A percentile compares a stretch with the other conserved stretches of the same genome.
phyloP scores from a whole-genome alignment of 352 stramenopile species.

The Blastocystis sp. region DNA sequence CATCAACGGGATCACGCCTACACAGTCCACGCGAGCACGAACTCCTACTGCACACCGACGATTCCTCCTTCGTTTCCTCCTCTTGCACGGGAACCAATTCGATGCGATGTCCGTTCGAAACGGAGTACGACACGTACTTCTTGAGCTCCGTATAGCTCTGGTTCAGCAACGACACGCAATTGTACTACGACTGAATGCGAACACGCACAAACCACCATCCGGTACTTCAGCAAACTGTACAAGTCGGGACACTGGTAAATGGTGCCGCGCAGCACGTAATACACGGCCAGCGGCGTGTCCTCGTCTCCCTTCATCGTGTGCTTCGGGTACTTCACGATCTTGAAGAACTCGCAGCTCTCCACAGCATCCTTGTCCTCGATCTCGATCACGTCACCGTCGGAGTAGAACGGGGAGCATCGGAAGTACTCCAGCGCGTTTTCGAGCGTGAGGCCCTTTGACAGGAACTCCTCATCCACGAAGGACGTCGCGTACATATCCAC shows the following conservation, averaged over 20 bases:
- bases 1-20: slow-evolving; percentile 58
- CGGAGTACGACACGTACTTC: slow-evolving; percentile 18
- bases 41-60: slow-evolving; percentile 10
- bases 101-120: slow-evolving; percentile 19
- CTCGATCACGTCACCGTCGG: slow-evolving; percentile 4
- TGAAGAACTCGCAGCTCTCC: slow-evolving; percentile 16
- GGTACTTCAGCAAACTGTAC: slow-evolving; percentile 47
- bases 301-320: slow-evolving; percentile 2
- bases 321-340: slow-evolving; percentile 43
- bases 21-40: too few relatives aligned
- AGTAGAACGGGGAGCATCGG: slow-evolving; percentile 28
- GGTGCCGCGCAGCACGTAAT: slow-evolving; percentile 35
- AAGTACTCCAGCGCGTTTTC: slow-evolving; percentile 57
- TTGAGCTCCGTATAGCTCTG: slow-evolving; percentile 34
- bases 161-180: slow-evolving; percentile 33
- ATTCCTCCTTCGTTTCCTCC: slow-evolving; percentile 8
- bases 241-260: slow-evolving; percentile 68
- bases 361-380: background rate
- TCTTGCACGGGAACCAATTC: slow-evolving; percentile 22
- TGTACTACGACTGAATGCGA: slow-evolving; percentile 31
- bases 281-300: slow-evolving; percentile 5
- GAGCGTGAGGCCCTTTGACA: background rate
- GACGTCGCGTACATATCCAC: background rate
- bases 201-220: background rate
- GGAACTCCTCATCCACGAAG: slow-evolving; percentile 38